These are phyloP conservation scores for Russula emetica DNA, from an alignment of 768 basidiomycete genomes.

Conservation along the genomic window DNA sequence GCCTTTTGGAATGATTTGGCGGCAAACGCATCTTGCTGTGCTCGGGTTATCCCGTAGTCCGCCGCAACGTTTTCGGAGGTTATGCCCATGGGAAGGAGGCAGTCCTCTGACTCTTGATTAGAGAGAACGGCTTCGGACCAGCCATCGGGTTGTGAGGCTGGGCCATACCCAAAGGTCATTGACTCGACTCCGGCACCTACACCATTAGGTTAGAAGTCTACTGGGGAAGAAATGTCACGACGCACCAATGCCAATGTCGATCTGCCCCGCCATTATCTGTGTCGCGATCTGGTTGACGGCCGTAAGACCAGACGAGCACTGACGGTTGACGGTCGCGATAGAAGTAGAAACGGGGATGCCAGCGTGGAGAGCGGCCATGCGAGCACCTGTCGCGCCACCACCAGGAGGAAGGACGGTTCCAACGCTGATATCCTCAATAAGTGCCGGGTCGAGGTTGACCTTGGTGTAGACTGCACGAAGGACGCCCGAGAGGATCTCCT, in stretches of 20 bases:
- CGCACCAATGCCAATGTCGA: conserved; percentile 85
- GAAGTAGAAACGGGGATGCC: conserved; percentile 76
- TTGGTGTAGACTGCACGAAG: conserved; percentile 68
- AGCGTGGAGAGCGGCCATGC: conserved; percentile 83
- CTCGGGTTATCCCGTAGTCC: conserved; percentile 69
- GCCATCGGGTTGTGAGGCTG: conserved; percentile 49
- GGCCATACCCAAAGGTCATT: conserved; percentile 78
- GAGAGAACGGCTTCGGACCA: conserved; percentile 63
- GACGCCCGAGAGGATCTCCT: conserved; percentile 73
- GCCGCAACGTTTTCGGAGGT: conserved; percentile 91
- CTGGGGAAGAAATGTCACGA: background rate
- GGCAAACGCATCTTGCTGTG: conserved; percentile 79
- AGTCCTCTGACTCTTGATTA: conserved; percentile 71
- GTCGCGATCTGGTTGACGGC: conserved; percentile 81
- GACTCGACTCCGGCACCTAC: conserved; percentile 83
- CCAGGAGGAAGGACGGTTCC: conserved; percentile 87
- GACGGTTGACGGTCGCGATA: conserved; percentile 82
- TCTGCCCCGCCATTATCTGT: conserved; percentile 72
- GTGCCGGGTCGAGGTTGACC: conserved; percentile 66
- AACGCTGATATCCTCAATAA: conserved; percentile 80
- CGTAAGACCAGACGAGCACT: conserved; percentile 84
- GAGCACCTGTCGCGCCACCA: conserved; percentile 75
- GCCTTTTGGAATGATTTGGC: conserved; percentile 84
- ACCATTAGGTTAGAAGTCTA: background rate
- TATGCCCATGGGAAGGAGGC: conserved; percentile 85